Conservation (phyloP, 352 stramenopile genomes). For the Globisporangium okanoganense region DNA sequence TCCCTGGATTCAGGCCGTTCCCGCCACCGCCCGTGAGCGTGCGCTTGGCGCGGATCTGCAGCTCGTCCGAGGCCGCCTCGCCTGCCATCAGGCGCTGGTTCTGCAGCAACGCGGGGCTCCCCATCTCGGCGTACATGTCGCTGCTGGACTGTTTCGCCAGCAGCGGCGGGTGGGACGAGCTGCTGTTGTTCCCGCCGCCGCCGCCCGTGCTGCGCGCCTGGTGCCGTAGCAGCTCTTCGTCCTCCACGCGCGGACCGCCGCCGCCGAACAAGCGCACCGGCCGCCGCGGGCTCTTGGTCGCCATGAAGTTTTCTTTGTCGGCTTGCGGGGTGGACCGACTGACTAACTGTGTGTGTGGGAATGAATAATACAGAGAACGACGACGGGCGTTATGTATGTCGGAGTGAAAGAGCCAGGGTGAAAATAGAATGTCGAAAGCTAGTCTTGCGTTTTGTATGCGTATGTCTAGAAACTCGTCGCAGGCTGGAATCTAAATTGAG, state of each 20-base stretch:
- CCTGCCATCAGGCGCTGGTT: conserved; percentile 14
- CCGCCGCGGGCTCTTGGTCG: conserved; percentile 26
- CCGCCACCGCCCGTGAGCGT: conserved; percentile 17
- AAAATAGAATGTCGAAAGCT: no score
- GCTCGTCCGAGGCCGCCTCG: conserved; percentile 13
- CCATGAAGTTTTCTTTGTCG: not conserved
- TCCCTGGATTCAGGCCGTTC: conserved; percentile 1
- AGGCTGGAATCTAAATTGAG: no score
- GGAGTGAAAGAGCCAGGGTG: not conserved
- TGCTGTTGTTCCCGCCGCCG: conserved; percentile 12
- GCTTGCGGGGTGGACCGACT: not conserved
- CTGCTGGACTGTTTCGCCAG: conserved; percentile 18
- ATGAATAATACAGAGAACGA: not conserved
- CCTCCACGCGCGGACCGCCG: conserved; percentile 44
- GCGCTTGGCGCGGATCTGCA: conserved; percentile 13
- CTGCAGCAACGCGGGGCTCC: conserved; percentile 20
- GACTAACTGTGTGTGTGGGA: not conserved
- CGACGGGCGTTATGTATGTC: not conserved
- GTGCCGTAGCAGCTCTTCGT: conserved; percentile 38
- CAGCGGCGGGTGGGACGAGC: conserved; percentile 7
- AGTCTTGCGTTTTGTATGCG: no score
- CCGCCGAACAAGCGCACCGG: conserved; percentile 41
- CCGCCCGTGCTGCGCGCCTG: conserved; percentile 24
- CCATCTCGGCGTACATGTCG: conserved; percentile 29
- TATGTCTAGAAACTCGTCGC: no score